These are phyloP conservation scores for Aspergillus cavernicola DNA, from an alignment of 495 filamentous ascomycete genomes.

Conservation along the genomic window DNA sequence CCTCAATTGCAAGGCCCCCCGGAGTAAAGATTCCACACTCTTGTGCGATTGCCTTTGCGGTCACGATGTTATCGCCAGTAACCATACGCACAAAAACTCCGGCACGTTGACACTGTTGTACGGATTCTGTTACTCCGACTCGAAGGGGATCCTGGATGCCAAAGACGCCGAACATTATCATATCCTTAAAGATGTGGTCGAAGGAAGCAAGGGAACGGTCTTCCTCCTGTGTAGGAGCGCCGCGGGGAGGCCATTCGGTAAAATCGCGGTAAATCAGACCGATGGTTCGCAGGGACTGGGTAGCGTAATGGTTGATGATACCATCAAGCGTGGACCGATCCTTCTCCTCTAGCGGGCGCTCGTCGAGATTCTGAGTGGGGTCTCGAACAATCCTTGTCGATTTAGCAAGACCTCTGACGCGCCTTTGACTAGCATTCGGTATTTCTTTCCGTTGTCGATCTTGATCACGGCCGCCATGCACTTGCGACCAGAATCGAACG, in stretches of 20 bases:
- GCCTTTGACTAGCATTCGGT: slow-evolving; percentile 77
- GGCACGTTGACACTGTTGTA: slow-evolving; percentile 68
- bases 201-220: slow-evolving; percentile 70
- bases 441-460: slow-evolving; percentile 58
- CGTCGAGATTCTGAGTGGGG: slow-evolving; percentile 57
- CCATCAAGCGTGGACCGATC: slow-evolving; percentile 56
- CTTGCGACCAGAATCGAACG: slow-evolving; percentile 83
- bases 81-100: slow-evolving; percentile 90
- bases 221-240: slow-evolving; percentile 60
- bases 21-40: slow-evolving; percentile 78
- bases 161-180: slow-evolving; percentile 74
- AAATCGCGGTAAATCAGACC: slow-evolving; percentile 85
- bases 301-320: slow-evolving; percentile 74
- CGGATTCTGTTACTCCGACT: slow-evolving; percentile 69
- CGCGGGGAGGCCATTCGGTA: slow-evolving; percentile 78
- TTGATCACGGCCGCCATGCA: slow-evolving; percentile 83
- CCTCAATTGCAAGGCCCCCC: slow-evolving; percentile 79
- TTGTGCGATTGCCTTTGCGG: slow-evolving; percentile 79
- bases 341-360: slow-evolving; percentile 52
- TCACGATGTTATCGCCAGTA: slow-evolving; percentile 81
- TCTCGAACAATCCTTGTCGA: slow-evolving; percentile 70
- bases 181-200: slow-evolving; percentile 72
- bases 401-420: slow-evolving; percentile 82
- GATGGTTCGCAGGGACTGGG: slow-evolving; percentile 81
- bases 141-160: slow-evolving; percentile 89